Evolutionary conservation across 1,284 basidiomycete genomes (phyloP).

Genomic region (Malassezia arunalokei): DNA sequence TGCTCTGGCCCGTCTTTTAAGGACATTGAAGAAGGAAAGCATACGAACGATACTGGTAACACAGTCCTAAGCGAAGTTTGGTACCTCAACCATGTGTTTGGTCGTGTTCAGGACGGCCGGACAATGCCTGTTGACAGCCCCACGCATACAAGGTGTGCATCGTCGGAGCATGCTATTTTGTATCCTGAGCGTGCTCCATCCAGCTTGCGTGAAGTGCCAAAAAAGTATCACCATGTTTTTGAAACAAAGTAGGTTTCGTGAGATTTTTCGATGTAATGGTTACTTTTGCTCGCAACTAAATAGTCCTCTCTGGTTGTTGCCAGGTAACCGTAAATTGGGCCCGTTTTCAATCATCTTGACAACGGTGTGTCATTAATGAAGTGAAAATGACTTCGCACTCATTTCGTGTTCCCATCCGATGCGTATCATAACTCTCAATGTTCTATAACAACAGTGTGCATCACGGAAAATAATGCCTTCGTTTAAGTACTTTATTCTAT

Average conservation of each 20-base stretch:
- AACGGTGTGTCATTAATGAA: too few relatives aligned
- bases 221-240: neutral
- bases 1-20: neutral
- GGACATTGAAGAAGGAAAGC: neutral
- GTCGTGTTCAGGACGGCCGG: slow-evolving; percentile 1
- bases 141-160: neutral
- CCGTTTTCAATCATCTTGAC: too few relatives aligned
- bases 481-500: too few relatives aligned
- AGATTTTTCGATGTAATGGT: neutral
- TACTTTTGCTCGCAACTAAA: too few relatives aligned
- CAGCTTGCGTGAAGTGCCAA: neutral
- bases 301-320: too few relatives aligned
- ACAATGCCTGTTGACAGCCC: neutral
- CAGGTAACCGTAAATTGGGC: too few relatives aligned
- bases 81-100: slow-evolving; percentile 6
- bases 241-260: neutral
- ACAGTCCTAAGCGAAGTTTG: slow-evolving; percentile 3
- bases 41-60: neutral
- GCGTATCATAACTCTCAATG: too few relatives aligned
- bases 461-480: too few relatives aligned
- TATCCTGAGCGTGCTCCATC: slow-evolving; percentile 5
- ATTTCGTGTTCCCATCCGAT: too few relatives aligned
- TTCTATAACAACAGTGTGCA: too few relatives aligned
- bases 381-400: too few relatives aligned
- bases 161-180: neutral